Evolutionary conservation across 352 stramenopile genomes (phyloP), one percentile per base, ranked within the genome.

Genomic region (Thalassiosira mediterranea): DNA sequence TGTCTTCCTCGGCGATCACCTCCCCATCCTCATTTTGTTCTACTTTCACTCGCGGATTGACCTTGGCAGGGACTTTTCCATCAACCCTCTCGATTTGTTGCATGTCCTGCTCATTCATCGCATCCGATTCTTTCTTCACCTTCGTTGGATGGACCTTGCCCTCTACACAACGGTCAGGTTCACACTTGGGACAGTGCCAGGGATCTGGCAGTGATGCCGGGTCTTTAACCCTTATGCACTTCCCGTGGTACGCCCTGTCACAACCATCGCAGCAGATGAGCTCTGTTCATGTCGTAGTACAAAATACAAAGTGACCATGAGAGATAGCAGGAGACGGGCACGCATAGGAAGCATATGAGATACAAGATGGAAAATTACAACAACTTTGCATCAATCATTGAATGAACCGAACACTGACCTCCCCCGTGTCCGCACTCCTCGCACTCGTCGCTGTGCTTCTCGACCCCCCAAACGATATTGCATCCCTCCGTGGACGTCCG

Each of bases 81-180:
- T n/a, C n/a, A n/a, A n/a, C n/a, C n/a, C 37, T n/a, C n/a, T n/a
- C 54, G 71, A 57, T 29, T 64, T 42, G 34, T 69, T 38, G 1
- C 29, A 29, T n/a, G n/a, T n/a, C n/a, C n/a, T n/a, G n/a, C n/a
- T n/a, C n/a, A n/a, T n/a, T n/a, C 47, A 54, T 11, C 32, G 11
- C 0, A 32, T 53, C 19, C n/a, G 31, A 47, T 79, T 34, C 21
- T 32, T 62, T 1, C 57, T 76, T n/a, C n/a, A n/a, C n/a, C n/a
- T n/a, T n/a, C n/a, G n/a, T n/a, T n/a, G n/a, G n/a, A n/a, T n/a
- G n/a, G 84, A 51, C 57, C 88, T 79, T 68, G 91, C 83, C 49
- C 62, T 49, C 37, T 84, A 80, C 21, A 85, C 88, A 17, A 65
- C 51, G 28, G 75, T 28, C 31, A 92, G 62, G 3, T 79, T 61